Evolutionary conservation across 139 green algal genomes (phyloP).

Genomic region (Coelastrella sp.): DNA sequence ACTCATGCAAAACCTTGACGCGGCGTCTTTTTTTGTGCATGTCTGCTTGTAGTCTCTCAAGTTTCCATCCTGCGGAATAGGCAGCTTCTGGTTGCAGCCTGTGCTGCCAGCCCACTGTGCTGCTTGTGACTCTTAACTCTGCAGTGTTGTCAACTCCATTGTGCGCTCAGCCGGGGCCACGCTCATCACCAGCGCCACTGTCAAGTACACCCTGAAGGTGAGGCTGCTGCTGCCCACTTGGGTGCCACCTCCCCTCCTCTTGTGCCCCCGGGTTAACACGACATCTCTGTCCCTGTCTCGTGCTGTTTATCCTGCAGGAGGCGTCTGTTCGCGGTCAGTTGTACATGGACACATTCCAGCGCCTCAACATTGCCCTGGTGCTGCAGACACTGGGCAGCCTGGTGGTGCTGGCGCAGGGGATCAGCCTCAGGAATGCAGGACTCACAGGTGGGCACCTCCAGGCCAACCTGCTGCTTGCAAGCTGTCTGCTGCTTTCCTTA

Average conservation of each 20-base stretch:
- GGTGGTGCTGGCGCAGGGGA: slow-evolving; percentile 33
- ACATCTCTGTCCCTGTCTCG: too few species aligned
- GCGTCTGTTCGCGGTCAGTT: slow-evolving; percentile 11
- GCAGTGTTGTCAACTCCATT: slow-evolving; percentile 13
- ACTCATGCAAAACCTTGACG: too few species aligned
- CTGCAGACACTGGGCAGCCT: slow-evolving; percentile 7
- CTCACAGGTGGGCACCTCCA: slow-evolving; percentile 21
- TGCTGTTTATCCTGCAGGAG: slow-evolving; percentile 41
- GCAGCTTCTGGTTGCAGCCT: too few species aligned
- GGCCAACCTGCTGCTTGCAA: not conserved
- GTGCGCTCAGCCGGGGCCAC: slow-evolving; percentile 22
- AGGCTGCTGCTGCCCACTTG: not conserved
- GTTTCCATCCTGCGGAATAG: too few species aligned
- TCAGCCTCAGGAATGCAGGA: slow-evolving; percentile 41
- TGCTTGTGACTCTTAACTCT: too few species aligned
- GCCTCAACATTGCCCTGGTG: slow-evolving; percentile 39
- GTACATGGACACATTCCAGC: slow-evolving; percentile 44
- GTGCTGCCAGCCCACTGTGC: too few species aligned
- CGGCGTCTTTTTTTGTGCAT: too few species aligned
- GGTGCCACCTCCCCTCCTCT: not conserved
- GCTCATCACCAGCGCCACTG: slow-evolving; percentile 16
- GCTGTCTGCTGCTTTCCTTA: not conserved
- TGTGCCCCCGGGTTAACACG: too few species aligned
- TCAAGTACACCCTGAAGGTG: slow-evolving; percentile 44
- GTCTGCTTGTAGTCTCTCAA: too few species aligned